A percentile compares a stretch with the other conserved stretches of the same genome.
phyloP scores from a whole-genome alignment of 2,329 filamentous ascomycete genomes.

The Fusarium transvaalense region DNA sequence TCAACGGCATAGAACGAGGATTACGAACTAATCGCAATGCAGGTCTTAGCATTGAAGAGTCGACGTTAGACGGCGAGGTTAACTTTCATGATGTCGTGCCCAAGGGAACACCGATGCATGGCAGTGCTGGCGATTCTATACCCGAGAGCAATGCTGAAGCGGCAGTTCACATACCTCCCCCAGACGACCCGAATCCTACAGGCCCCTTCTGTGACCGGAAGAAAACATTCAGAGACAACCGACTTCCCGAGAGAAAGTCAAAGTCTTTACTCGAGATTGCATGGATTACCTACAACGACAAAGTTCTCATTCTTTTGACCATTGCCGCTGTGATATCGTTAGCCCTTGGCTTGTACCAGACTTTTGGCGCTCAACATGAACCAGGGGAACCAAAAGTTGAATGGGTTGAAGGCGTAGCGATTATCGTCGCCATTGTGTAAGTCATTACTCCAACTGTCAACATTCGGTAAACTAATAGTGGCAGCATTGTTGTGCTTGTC shows the following conservation, averaged over 20 bases:
- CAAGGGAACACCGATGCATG: conserved; percentile 54
- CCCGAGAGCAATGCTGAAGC: conserved; percentile 48
- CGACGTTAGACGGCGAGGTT: conserved; percentile 70
- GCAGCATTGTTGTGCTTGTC: conserved; percentile 69
- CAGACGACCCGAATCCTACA: conserved; percentile 39
- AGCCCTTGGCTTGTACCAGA: conserved; percentile 77
- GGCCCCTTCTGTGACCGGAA: conserved; percentile 48
- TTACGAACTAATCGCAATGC: conserved; percentile 72
- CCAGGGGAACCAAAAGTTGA: conserved; percentile 67
- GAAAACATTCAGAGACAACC: conserved; percentile 69
- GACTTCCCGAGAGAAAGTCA: conserved; percentile 72
- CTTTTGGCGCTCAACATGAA: conserved; percentile 64
- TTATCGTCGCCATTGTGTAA: conserved; percentile 70
- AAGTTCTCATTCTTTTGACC: conserved; percentile 77
- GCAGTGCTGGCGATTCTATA: conserved; percentile 50
- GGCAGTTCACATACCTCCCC: conserved; percentile 45
- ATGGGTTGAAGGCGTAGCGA: conserved; percentile 77
- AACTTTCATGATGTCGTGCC: conserved; percentile 73
- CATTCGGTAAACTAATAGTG: conserved; percentile 13
- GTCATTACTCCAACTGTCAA: conserved; percentile 47
- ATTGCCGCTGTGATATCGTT: conserved; percentile 76
- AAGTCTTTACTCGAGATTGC: conserved; percentile 71
- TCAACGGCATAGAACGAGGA: conserved; percentile 79
- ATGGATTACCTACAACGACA: conserved; percentile 80
- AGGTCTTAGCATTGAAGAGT: conserved; percentile 79